phyloP scores from a whole-genome alignment of 441 rosid species.

The Corymbia calophylla region DNA sequence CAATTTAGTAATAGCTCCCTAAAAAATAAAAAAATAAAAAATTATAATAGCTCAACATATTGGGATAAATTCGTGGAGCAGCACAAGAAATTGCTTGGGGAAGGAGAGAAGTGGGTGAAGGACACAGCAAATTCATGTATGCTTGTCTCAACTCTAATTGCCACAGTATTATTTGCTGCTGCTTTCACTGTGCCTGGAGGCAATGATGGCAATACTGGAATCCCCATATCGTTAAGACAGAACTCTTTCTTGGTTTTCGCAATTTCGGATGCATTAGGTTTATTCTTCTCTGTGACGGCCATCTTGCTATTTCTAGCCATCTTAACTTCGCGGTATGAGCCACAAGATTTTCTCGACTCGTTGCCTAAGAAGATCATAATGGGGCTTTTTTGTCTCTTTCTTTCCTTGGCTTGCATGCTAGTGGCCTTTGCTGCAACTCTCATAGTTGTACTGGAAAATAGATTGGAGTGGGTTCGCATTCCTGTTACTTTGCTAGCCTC shows the following conservation, averaged over 20 bases:
- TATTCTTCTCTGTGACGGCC: not conserved
- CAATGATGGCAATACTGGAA: rapidly evolving
- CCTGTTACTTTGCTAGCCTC: not conserved
- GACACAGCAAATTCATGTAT: not conserved
- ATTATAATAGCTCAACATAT: no score
- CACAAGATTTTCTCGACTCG: not conserved
- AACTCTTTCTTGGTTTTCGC: not conserved
- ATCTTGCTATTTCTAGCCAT: not conserved
- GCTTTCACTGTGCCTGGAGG: not conserved
- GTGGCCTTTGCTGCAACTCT: not conserved
- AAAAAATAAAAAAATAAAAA: no score
- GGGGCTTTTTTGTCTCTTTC: not conserved
- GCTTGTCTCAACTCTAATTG: not conserved
- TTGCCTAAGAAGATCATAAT: not conserved
- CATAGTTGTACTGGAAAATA: not conserved
- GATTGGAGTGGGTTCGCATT: not conserved
- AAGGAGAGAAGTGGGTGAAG: not conserved
- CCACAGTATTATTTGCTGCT: not conserved
- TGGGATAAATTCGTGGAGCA: not conserved
- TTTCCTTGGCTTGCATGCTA: not conserved
- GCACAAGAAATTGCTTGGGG: not conserved
- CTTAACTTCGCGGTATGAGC: not conserved
- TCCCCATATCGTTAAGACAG: rapidly evolving
- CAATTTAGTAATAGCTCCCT: rapidly evolving
- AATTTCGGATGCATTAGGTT: not conserved